Conservation (phyloP, 2,329 filamentous ascomycete genomes). For the Ophiostoma sp. region DNA sequence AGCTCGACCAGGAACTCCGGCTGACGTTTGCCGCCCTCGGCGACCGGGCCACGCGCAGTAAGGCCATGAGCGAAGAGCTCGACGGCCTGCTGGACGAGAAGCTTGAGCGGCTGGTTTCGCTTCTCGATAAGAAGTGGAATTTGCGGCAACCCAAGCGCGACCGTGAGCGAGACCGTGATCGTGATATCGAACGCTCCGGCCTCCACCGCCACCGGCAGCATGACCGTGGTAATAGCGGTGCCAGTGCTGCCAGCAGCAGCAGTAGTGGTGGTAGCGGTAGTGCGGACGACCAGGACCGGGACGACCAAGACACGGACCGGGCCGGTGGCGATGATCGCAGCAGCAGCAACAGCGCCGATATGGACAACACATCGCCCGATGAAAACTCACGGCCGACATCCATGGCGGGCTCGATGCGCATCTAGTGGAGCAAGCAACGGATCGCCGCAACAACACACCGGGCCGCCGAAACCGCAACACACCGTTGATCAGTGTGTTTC, state of each 20-base stretch:
- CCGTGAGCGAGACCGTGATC: conserved; percentile 2
- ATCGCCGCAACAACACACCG: not conserved
- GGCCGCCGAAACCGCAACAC: not conserved
- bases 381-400: conserved; percentile 26
- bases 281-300: conserved; percentile 1
- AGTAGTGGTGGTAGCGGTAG: not conserved
- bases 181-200: not conserved
- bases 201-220: conserved; percentile 12
- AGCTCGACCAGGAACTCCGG: conserved; percentile 65
- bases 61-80: conserved; percentile 57
- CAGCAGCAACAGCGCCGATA: conserved; percentile 27
- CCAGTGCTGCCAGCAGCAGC: not conserved
- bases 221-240: conserved; percentile 11
- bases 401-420: conserved; percentile 21
- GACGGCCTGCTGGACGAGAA: conserved; percentile 72
- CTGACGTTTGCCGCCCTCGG: conserved; percentile 62
- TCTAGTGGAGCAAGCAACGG: conserved; percentile 17
- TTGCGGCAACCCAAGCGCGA: conserved; percentile 35
- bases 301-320: conserved; percentile 12
- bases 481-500: not conserved
- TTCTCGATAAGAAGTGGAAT: conserved; percentile 71
- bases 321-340: conserved; percentile 22
- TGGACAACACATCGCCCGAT: conserved; percentile 28
- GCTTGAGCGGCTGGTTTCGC: conserved; percentile 67
- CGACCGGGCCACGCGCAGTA: conserved; percentile 55